phyloP scores from a whole-genome alignment of 2,329 filamentous ascomycete genomes.

The Beauveria bassiana region DNA sequence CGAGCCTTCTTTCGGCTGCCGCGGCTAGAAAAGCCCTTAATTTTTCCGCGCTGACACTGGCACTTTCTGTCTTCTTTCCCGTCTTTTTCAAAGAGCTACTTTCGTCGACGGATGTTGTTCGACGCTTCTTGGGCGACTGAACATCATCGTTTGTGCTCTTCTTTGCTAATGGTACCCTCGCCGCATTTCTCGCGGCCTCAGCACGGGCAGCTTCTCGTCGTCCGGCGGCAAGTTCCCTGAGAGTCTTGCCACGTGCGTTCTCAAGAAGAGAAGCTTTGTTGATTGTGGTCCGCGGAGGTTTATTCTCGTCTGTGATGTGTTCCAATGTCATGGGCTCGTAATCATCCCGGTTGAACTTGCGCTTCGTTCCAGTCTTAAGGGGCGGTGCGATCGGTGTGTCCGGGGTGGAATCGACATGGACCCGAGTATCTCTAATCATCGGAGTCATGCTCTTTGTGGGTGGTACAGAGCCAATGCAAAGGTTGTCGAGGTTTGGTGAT shows the following conservation, averaged over 20 bases:
- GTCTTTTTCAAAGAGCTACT: conserved; percentile 30
- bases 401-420: background rate
- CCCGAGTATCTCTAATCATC: conserved; percentile 9
- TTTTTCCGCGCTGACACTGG: conserved; percentile 16
- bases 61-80: conserved; percentile 8
- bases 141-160: conserved; percentile 56
- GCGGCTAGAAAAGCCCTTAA: conserved; percentile 20
- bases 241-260: conserved; percentile 32
- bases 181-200: conserved; percentile 18
- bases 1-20: conserved; percentile 15
- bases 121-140: conserved; percentile 49
- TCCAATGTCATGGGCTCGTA: conserved; percentile 29
- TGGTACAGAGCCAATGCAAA: conserved; percentile 15
- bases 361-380: conserved; percentile 45
- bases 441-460: conserved; percentile 21
- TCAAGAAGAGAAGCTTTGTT: conserved; percentile 25
- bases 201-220: conserved; percentile 32
- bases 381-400: conserved; percentile 17
- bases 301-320: conserved; percentile 22
- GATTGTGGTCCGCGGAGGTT: conserved; percentile 13
- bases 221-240: conserved; percentile 38
- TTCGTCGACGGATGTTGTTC: conserved; percentile 27
- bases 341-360: conserved; percentile 51
- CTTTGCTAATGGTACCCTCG: conserved; percentile 42
- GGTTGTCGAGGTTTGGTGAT: conserved; percentile 21